Conservation (phyloP, 768 basidiomycete genomes). For the Auricularia heimuer region DNA sequence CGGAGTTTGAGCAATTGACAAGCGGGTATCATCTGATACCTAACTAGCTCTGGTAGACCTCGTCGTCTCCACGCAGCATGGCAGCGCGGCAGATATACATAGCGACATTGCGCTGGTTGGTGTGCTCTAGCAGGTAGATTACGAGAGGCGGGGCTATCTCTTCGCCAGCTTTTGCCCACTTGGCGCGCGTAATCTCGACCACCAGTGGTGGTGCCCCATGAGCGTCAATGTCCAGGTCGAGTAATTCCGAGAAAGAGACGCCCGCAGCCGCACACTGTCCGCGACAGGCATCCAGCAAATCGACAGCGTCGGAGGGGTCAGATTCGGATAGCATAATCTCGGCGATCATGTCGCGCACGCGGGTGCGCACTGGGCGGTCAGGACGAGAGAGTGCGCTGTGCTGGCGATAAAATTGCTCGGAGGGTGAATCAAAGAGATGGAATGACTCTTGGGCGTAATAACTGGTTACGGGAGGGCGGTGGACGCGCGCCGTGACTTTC, state of each 20-base stretch:
- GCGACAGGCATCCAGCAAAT: not conserved
- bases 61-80: not conserved
- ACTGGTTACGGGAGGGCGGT: no score
- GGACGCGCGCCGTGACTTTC: no score
- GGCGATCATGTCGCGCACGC: not conserved
- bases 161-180: not conserved
- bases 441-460: no score
- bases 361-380: not conserved
- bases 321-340: not conserved
- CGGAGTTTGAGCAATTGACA: no score
- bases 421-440: no score
- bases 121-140: not conserved
- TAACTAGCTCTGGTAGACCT: not conserved
- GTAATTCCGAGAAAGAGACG: not conserved
- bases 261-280: not conserved
- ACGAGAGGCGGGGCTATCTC: not conserved
- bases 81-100: not conserved
- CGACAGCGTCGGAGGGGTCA: not conserved
- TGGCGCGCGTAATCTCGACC: not conserved
- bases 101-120: not conserved
- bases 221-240: not conserved
- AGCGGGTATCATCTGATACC: no score
- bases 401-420: no score
- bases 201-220: not conserved
- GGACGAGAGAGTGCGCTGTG: no score